Conservation (phyloP, 1,139 yeast genomes). For the Candida glucosophila region DNA sequence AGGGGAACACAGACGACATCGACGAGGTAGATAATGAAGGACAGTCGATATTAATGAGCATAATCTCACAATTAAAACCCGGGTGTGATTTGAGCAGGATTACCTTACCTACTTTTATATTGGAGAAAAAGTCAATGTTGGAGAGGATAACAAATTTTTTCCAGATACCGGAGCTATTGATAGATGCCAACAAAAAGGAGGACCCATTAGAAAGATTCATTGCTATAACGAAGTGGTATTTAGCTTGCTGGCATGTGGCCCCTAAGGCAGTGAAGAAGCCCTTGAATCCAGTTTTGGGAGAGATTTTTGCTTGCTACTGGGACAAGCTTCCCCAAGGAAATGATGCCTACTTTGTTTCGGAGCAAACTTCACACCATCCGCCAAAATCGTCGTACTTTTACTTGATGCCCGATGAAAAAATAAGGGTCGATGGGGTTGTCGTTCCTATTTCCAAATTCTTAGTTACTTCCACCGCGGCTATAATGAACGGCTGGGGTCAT, state of each 20-base stretch:
- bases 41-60: slow-evolving; percentile 76
- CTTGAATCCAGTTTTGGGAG: slow-evolving; percentile 88
- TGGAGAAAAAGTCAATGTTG: slow-evolving; percentile 92
- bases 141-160: slow-evolving; percentile 89
- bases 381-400: slow-evolving; percentile 93
- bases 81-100: slow-evolving; percentile 87
- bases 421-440: slow-evolving; percentile 82
- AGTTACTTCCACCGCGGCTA: slow-evolving; percentile 94
- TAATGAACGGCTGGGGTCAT: slow-evolving; percentile 87
- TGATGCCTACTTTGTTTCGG: slow-evolving; percentile 77
- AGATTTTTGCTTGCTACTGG: slow-evolving; percentile 87
- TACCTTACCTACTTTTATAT: slow-evolving; percentile 87
- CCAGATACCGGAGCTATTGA: slow-evolving; percentile 68
- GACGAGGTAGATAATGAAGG: slow-evolving; percentile 91
- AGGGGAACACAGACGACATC: slow-evolving; percentile 48
- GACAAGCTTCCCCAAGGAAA: slow-evolving; percentile 59
- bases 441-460: slow-evolving; percentile 81
- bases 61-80: slow-evolving; percentile 84
- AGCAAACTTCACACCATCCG: slow-evolving; percentile 97
- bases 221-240: slow-evolving; percentile 74
- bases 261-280: slow-evolving; percentile 98
- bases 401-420: slow-evolving; percentile 69
- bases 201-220: slow-evolving; percentile 66
- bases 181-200: slow-evolving; percentile 53
- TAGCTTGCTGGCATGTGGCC: slow-evolving; percentile 95